Evolutionary conservation across 331 rosid species (phyloP).

Genomic region (Acacia concinna): DNA sequence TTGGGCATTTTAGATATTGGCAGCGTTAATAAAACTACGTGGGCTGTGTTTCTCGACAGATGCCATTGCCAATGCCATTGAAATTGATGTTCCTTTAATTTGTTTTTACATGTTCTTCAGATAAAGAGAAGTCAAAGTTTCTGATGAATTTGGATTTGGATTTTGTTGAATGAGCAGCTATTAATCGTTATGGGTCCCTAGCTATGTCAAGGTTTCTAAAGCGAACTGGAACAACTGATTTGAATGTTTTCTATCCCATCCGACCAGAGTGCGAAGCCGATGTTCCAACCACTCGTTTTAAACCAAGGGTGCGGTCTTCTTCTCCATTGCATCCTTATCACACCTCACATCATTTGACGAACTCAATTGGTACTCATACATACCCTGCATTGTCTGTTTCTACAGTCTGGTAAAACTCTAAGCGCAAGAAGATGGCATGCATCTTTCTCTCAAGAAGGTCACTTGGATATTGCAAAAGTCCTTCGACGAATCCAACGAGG

Average conservation of each 20-base stretch:
- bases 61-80: not conserved
- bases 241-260: slow-evolving; percentile 48
- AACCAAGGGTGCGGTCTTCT: slow-evolving; percentile 65
- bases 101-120: not conserved
- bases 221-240: slow-evolving; percentile 50
- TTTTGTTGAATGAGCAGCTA: slow-evolving; percentile 27
- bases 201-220: slow-evolving; percentile 30
- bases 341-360: slow-evolving; percentile 4
- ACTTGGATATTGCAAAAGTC: slow-evolving; percentile 76
- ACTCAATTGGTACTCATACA: slow-evolving; percentile 12
- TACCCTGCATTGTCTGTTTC: slow-evolving; percentile 29
- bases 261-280: slow-evolving; percentile 44
- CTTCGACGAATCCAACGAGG: slow-evolving; percentile 89
- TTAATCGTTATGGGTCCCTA: slow-evolving; percentile 32
- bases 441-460: slow-evolving; percentile 79
- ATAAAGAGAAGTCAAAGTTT: not conserved
- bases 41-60: not conserved
- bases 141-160: slow-evolving; percentile 22
- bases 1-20: slow-evolving; percentile 1
- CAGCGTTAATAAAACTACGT: slow-evolving; percentile 2
- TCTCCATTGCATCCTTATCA: slow-evolving; percentile 24
- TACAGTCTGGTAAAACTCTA: slow-evolving; percentile 91
- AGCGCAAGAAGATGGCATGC: slow-evolving; percentile 88
- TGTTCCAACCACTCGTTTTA: slow-evolving; percentile 66
- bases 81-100: slow-evolving; percentile 4